Base-by-base conservation (phyloP, 177 flowering plant genomes). In the Vitis hybrid region DNA sequence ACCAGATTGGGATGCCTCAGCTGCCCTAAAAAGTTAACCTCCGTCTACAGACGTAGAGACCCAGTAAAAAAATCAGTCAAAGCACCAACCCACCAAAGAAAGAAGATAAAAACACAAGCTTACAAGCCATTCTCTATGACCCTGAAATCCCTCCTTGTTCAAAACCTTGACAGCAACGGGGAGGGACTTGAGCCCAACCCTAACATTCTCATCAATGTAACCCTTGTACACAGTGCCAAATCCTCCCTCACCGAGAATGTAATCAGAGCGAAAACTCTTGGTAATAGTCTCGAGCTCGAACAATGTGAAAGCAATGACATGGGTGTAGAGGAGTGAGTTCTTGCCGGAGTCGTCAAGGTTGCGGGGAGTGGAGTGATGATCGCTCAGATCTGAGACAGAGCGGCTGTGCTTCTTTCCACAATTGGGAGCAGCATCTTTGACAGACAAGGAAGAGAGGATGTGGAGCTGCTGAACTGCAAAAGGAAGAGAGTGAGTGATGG, bases 81-180 rank as follows among this genome's bases (percentile, higher is more conserved):
- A 58, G 11, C 69, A 52, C 27, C 69, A 49, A 56, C 58, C 69
- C 63, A 48, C 13, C n/a, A 58, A 54, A 17, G n/a, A 15, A 65
- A 20, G 14, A 13, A 54, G 6, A 69, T 21, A 32, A 4, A 20
- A 27, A 32, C 9, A 21, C 52, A 58, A 30, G 74, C 85, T 73
- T 75, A 94, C 98, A 64, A 90, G 97, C 98, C 98, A 96, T 77
- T 96, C 98, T 10, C 98, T 84, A 75, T 95, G 98, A 4, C 99
- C 99, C 76, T 95, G 99, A 75, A 90, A 97, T 13, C 99, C 99
- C 69, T 93, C 98, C 77, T 89, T 96, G 78, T 96, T 93, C 59
- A 96, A 92, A 58, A 96, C 99, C 80, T 96, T 96, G 56, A 95
- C 99, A 64, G 99, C 99, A 51, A 95, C 99, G 9, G 97, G 97